Conservation (phyloP, 2,329 filamentous ascomycete species). For the Fusarium oligoseptatum region DNA sequence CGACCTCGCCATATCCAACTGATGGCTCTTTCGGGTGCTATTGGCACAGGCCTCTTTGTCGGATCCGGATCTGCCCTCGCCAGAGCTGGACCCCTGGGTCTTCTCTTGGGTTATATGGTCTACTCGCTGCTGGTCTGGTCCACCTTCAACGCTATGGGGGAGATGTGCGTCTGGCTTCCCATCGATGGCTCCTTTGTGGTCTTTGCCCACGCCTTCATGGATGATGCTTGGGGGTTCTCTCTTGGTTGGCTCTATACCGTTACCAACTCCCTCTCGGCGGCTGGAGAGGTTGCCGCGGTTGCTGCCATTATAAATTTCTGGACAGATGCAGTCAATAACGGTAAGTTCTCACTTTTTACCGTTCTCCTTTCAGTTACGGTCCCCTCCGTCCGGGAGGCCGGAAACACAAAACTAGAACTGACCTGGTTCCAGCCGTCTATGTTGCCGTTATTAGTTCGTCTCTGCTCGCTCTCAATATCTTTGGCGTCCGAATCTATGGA, state of each 20-base stretch:
- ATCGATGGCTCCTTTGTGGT: slow-evolving; percentile 67
- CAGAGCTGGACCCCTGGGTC: slow-evolving; percentile 55
- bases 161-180: slow-evolving; percentile 69
- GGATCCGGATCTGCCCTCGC: slow-evolving; percentile 56
- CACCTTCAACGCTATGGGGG: slow-evolving; percentile 59
- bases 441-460: slow-evolving; percentile 57
- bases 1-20: slow-evolving; percentile 58
- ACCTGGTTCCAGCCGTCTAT: neutral
- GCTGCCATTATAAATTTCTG: slow-evolving; percentile 58
- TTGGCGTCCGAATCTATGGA: slow-evolving; percentile 46
- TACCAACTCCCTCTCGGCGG: slow-evolving; percentile 57
- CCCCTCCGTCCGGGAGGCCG: neutral
- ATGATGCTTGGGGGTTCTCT: slow-evolving; percentile 67
- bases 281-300: slow-evolving; percentile 56
- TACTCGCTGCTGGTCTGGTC: slow-evolving; percentile 59
- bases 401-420: neutral
- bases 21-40: slow-evolving; percentile 60
- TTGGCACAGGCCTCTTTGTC: slow-evolving; percentile 58
- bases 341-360: neutral
- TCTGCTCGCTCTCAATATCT: slow-evolving; percentile 54
- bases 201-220: slow-evolving; percentile 64
- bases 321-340: slow-evolving; percentile 52
- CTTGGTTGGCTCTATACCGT: slow-evolving; percentile 63
- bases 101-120: slow-evolving; percentile 56
- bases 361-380: neutral